These are phyloP conservation scores for Marasmius oreades DNA, from an alignment of 1,284 basidiomycete genomes.

Conservation along the genomic window DNA sequence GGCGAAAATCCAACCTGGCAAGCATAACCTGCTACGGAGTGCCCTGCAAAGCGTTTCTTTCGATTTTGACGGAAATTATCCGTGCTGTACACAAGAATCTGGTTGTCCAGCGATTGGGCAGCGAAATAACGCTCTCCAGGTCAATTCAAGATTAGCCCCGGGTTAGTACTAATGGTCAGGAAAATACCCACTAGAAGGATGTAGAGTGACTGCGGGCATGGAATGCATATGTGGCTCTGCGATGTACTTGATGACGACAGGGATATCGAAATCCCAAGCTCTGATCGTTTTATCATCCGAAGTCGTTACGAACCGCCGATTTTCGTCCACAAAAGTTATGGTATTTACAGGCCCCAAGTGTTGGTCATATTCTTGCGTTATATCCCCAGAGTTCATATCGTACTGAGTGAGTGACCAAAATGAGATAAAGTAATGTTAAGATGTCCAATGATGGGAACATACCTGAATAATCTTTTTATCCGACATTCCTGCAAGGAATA, in stretches of 20 bases:
- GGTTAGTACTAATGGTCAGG: slow-evolving; percentile 6
- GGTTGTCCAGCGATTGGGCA: slow-evolving; percentile 96
- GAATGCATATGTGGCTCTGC: slow-evolving; percentile 99
- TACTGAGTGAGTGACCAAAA: slow-evolving; percentile 52
- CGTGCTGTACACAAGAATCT: slow-evolving; percentile 94
- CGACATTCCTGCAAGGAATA: slow-evolving; percentile 97
- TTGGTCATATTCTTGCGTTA: slow-evolving; percentile 98
- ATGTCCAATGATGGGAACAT: slow-evolving; percentile 20
- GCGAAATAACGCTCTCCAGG: slow-evolving; percentile 90
- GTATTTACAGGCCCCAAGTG: slow-evolving; percentile 98
- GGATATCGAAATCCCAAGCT: slow-evolving; percentile 98
- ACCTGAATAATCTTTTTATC: slow-evolving; percentile 99
- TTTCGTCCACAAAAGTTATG: slow-evolving; percentile 97
- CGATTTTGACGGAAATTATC: slow-evolving; percentile 98
- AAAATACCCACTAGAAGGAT: slow-evolving; percentile 82
- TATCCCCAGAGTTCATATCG: slow-evolving; percentile 89
- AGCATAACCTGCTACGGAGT: slow-evolving; percentile 94
- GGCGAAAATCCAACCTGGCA: slow-evolving; percentile 97
- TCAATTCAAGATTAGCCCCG: slow-evolving; percentile 6
- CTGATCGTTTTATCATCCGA: slow-evolving; percentile 99
- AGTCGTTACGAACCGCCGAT: slow-evolving; percentile 95
- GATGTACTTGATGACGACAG: slow-evolving; percentile 99
- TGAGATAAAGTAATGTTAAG: background rate
- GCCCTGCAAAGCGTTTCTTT: slow-evolving; percentile 97
- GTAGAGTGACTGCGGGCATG: slow-evolving; percentile 95